Base-by-base conservation (phyloP, 2,329 filamentous ascomycete genomes). In the Albophoma yamanashiensis region DNA sequence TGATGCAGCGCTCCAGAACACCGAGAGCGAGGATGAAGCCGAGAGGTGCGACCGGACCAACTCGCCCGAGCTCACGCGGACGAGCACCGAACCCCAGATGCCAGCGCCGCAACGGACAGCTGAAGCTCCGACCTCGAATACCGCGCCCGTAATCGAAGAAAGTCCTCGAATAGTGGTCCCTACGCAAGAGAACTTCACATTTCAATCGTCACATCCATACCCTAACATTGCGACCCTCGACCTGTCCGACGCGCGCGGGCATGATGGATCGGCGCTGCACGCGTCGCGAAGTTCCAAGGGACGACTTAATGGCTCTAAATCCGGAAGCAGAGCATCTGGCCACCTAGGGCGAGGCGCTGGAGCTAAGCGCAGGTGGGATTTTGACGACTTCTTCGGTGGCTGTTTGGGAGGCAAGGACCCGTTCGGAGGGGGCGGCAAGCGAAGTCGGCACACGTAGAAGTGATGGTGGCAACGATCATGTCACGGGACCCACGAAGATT, bases 341-440 rank as follows among this genome's bases (percentile, higher is more conserved):
- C 78, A 81, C 56, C 74, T 89, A 11, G 85, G 85, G 5, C 81
- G 81, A 61, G 85, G 84, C 8, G 83, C 87, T 11, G 89, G 89
- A 1, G 81, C 85, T 65, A 93, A 93, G 72, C 82, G 89, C 50
- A 83, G 88, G 67, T 81, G 90, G 65, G 88, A 89, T 66, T 82
- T 89, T 67, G 83, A 85, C 31, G 89, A 92, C 67, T 86, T 91
- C 59, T 92, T 92, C 69, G 88, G 91, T 9, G 83, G 84, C 58
- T 85, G 83, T 64, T 71, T 89, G 57, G 81, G 81, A 61, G 82
- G 82, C 52, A 88, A 87, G 68, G 87, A 90, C 62, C 70, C 78
- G 40, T 81, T 81, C 64, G 77, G 78, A 17, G 75, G 74, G 38
- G 72, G 73, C 42, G 73, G 75, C 50, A 85, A 85, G 69, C 74